Base-by-base conservation (phyloP, 441 rosid genomes). In the Pelargonium myrrhifolium region DNA sequence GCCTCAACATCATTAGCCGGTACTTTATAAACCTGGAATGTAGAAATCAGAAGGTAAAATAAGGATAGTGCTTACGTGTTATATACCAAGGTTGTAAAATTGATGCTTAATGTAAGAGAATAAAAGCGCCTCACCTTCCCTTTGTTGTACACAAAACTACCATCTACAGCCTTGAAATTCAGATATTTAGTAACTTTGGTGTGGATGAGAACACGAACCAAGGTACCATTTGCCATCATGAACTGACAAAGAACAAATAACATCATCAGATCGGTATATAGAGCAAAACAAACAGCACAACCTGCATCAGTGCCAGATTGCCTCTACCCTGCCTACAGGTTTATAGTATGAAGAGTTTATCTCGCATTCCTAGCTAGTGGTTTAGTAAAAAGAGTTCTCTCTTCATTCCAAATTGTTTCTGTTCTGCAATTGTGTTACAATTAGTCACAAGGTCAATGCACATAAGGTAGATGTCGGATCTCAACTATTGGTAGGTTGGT, bases 1-100 rank as follows among this genome's bases (percentile, higher is more conserved):
- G 93, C 90, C 78, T 87, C 89, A 22, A 86, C 89, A 74, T 86
- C 90, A 9, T 86, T 87, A 14, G 90, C 90, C 22, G 90, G 93
- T 62, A 87, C 90, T 83, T 84, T 87, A 64, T 86, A 79, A 47
- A 87, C 78, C 90, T 87, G 75, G 14, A 67, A 66, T 12, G 9
- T 56, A 17, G 65, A 58, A 18, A 6, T 39, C 22, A 20, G 35
- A 9, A 40, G 61, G 47, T 31, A 9, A 9, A 24, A 24, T 26
- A 26, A 3, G 26, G 6, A 3, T 9, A 14, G n/a, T 6, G 26
- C 37, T 61, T 61, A 5, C 37, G n/a, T n/a, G n/a, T n/a, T n/a
- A n/a, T 7, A 49, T 61, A 24, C 35, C 17, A 67, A 67, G 37
- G 21, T 56, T 18, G 49, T 20, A 28, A 9, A 62, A 10, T 6